These are phyloP conservation scores for Lyophyllum shimeji DNA, from an alignment of 768 basidiomycete species.

Conservation along the genomic window DNA sequence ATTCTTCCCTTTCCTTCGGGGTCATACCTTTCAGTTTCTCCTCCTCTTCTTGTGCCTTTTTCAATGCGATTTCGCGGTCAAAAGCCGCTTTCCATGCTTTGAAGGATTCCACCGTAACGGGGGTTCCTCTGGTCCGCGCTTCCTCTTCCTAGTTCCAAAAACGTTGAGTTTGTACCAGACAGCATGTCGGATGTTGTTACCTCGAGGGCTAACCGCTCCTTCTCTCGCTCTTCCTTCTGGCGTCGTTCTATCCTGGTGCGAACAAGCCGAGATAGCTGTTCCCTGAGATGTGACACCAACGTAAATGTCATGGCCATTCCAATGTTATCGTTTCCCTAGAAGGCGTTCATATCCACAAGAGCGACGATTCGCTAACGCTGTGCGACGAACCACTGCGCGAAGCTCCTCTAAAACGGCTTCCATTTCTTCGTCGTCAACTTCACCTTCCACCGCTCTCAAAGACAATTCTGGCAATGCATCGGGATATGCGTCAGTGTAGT, in stretches of 20 bases:
- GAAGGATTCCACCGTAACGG: slow-evolving; percentile 83
- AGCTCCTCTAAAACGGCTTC: slow-evolving; percentile 55
- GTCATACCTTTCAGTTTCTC: slow-evolving; percentile 66
- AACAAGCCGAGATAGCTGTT: slow-evolving; percentile 68
- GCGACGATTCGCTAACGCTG: neutral
- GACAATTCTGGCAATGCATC: slow-evolving; percentile 75
- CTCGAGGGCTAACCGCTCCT: slow-evolving; percentile 73
- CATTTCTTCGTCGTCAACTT: slow-evolving; percentile 57
- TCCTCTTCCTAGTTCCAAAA: slow-evolving; percentile 69
- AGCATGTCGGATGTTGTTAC: slow-evolving; percentile 34
- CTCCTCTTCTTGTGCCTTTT: slow-evolving; percentile 72
- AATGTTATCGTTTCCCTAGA: slow-evolving; percentile 78
- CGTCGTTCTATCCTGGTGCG: slow-evolving; percentile 54
- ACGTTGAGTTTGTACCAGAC: neutral
- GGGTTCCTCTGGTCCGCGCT: slow-evolving; percentile 86
- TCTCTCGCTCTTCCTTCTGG: slow-evolving; percentile 66
- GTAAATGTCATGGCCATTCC: slow-evolving; percentile 99
- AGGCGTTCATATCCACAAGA: slow-evolving; percentile 6
- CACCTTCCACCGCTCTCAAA: slow-evolving; percentile 60
- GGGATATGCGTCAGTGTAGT: slow-evolving; percentile 84
- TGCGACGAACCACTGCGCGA: slow-evolving; percentile 49
- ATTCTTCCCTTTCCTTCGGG: slow-evolving; percentile 85
- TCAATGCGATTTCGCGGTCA: slow-evolving; percentile 61
- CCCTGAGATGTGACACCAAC: slow-evolving; percentile 80
- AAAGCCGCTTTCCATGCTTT: slow-evolving; percentile 81